Evolutionary conservation across 495 filamentous ascomycete species (phyloP), one percentile per base, ranked within the genome.

Genomic region (Copromyces sp.): DNA sequence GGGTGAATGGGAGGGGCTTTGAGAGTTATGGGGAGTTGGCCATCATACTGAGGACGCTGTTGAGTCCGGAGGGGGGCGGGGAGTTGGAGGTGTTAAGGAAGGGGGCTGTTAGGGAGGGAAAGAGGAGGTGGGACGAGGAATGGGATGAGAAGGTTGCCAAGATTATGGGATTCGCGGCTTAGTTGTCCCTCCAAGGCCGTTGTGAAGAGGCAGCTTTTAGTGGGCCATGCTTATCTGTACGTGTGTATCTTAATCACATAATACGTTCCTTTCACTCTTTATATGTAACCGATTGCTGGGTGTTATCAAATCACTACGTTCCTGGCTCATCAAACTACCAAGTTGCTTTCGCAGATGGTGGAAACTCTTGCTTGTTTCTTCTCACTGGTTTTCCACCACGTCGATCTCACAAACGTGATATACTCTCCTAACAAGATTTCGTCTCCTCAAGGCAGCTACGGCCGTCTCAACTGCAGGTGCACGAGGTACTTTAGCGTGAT

Each of bases 41-140:
- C 0, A 78, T 80, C 9, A 80, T 89, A 3, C 76, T 98, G 42
- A 81, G 82, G 9, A 83, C 89, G 40, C 79, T 98, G 39, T 89
- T 97, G 70, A 84, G 84, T 11, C 79, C 81, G 4, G 76, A 78
- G 1, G 82, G 81, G 14, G 72, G 69, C 24, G 76, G 69, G 24
- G 83, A 90, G 75, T 81, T 98, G 69, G 82, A 84, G 70, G 81
- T 42, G 14, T 79, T 99, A 75, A 90, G 88, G 74, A 79, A 81
- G 41, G 96, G 96, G 11, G 95, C 95, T 1, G 75, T 88, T 71
- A 85, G 89, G 77, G 95, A 98, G 79, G 92, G 93, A 29, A 82
- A 84, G 70, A 85, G 88, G 71, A 83, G 96, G 61, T 99, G 95
- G 95, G 94, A 97, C 77, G 94, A 95, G 78, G 93, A 97, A 80